Base-by-base conservation (phyloP, 148 eudicot genomes). In the Spergularia bocconei region DNA sequence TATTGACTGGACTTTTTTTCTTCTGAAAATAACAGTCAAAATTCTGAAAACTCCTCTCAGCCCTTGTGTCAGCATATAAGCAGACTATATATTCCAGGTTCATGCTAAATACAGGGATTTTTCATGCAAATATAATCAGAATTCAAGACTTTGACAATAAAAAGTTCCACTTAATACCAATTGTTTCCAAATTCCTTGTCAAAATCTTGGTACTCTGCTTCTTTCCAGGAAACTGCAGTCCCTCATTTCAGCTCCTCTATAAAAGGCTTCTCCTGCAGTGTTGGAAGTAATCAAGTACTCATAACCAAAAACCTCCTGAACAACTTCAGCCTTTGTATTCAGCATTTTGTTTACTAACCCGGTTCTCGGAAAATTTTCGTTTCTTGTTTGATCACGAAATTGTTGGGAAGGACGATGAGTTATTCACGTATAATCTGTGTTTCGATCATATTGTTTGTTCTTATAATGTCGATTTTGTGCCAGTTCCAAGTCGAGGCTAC, bases 401-500 rank as follows among this genome's bases (percentile, higher is more conserved):
- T 44, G 13, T 16, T 2, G 4, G 38, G 15, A 19, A 71, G 23
- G 15, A 66, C 21, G 9, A 67, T 72, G 76, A 72, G 13, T n/a
- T 57, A 10, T 19, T 19, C 25, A 13, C 20, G 25, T 5, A 25
- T 16, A 33, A 2, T 65, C 8, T 19, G 38, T 57, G 21, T 73
- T 67, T 56, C 6, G 54, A 14, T 73, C 33, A 9, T n/a, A 4
- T 47, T 72, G 6, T 67, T 72, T 13, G 36, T 57, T 10, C 33
- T 73, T 19, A 52, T 79, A 36, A n/a, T 72, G 20, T 53, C 65
- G 13, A 5, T 73, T 72, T 72, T 23, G 5, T 25, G 62, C 10
- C 52, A 66, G 23, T 48, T 58, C 48, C 67, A 20, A 11, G 81
- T 73, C 10, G 77, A 33, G 19, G 77, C 52, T 23, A 41, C 73